These are phyloP conservation scores for Aspergillus ochraceus DNA, from an alignment of 2,329 filamentous ascomycete genomes.

Conservation along the genomic window DNA sequence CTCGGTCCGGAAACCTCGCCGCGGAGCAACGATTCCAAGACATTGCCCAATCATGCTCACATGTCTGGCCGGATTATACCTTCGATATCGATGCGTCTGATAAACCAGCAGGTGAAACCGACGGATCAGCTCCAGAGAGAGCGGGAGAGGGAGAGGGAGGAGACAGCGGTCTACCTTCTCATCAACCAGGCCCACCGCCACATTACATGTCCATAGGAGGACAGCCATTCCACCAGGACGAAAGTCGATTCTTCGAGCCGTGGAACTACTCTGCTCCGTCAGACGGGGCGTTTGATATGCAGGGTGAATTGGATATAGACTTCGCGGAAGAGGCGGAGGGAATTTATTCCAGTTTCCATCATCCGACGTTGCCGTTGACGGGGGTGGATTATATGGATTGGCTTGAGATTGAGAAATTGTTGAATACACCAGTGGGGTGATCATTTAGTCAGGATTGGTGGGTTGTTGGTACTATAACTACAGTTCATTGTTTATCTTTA, in stretches of 20 bases:
- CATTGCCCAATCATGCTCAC: constrained; percentile 17
- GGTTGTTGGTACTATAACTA: no score
- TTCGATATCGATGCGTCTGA: background rate
- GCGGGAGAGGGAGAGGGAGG: no score
- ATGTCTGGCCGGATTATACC: constrained; percentile 16
- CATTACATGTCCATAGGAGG: no score
- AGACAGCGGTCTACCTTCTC: no score
- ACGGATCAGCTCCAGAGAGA: no score
- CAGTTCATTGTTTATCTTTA: no score
- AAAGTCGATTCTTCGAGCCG: constrained; percentile 9
- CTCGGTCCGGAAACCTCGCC: constrained; percentile 15
- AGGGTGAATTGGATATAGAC: constrained; percentile 16
- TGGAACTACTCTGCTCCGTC: constrained; percentile 5
- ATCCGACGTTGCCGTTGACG: constrained; percentile 20
- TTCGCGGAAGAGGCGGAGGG: constrained; percentile 20
- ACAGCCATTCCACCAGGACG: no score
- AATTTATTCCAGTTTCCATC: constrained; percentile 23
- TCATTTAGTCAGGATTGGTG: no score
- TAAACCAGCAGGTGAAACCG: no score
- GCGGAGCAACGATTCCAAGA: constrained; percentile 20
- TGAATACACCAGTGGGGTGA: constrained; percentile 1
- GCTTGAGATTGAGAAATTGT: constrained; percentile 24
- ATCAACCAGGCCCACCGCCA: no score
- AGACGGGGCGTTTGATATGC: constrained; percentile 13
- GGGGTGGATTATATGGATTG: constrained; percentile 24